Evolutionary conservation across 2,329 filamentous ascomycete genomes (phyloP), one percentile per base, ranked within the genome.

Genomic region (Hymenoscyphus fraxineus): DNA sequence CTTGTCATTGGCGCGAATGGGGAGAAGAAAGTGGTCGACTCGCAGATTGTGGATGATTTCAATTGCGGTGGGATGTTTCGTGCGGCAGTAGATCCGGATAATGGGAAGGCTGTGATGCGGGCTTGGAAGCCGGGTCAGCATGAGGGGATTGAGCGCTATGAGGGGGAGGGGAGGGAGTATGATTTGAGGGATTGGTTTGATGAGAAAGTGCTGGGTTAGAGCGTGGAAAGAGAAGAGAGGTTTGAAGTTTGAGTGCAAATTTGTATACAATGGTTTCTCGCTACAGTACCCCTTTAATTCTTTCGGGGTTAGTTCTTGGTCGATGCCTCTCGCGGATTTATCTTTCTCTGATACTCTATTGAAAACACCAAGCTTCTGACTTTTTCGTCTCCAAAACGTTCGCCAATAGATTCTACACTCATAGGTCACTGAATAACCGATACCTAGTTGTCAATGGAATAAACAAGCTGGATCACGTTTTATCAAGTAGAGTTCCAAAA

Each of bases 1-100:
- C 76, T 84, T 1, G 78, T 82, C 12, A 73, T 76, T 2, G 78
- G 83, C 65, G 76, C 69, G 3, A 71, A 78, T n/a, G 78, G 65
- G 3, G 80, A 81, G 0, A 69, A 69, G n/a, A 73, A 82, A 1
- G 77, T 78, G 1, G 75, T 76, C 1, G 72, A 78, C 15, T 79
- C 79, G 1, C 80, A 83, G 60, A 81, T 96, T 6, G 78, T 93
- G 16, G 89, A 88, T 75, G 90, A 93, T 71, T 93, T 88, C 75
- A 96, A 97, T 74, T 95, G 90, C 70, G 90, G 88, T 4, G 93
- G 93, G 0, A 93, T 97, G 90, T 95, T 93, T 73, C 83, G 92
- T 22, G 92, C 91, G 0, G 94, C 89, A 83, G 79, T 90, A 22
- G 84, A 91, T 67, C 44, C 44, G 19, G 83, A 87, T 3, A 73